Conservation (phyloP, 305 asterid genomes). For the Withania somnifera region DNA sequence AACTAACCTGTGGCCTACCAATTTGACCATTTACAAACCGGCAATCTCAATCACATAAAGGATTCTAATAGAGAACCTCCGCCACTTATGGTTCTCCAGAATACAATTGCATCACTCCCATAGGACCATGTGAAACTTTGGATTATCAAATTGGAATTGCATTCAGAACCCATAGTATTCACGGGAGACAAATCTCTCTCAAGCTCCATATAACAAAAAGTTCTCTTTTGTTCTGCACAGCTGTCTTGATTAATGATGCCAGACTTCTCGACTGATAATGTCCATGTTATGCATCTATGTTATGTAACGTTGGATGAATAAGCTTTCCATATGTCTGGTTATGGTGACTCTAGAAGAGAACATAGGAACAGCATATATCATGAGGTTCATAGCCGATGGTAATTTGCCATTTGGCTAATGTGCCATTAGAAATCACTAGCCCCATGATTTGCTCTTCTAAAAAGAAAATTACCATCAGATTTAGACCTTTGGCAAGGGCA, state of each 20-base stretch:
- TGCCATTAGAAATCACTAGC: slow-evolving; percentile 4
- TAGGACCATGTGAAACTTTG: not conserved
- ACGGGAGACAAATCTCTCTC: not conserved
- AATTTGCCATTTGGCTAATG: not conserved
- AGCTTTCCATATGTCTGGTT: not conserved
- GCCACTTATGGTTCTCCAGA: not conserved
- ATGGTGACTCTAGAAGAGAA: not conserved
- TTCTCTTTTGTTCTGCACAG: not conserved
- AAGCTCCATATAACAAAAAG: not conserved
- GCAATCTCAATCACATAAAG: not conserved
- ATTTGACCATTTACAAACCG: not conserved
- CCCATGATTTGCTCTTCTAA: not conserved
- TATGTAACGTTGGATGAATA: not conserved
- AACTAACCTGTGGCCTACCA: not conserved
- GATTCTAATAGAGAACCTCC: not conserved
- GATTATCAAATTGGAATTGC: not conserved
- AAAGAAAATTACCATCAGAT: not conserved
- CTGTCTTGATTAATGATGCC: not conserved
- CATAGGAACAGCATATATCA: not conserved
- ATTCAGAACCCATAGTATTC: not conserved
- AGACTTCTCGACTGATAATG: not conserved
- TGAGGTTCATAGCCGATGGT: not conserved
- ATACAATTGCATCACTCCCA: not conserved
- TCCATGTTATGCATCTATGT: not conserved
- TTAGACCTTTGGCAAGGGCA: slow-evolving; percentile 39